Evolutionary conservation across 257 asterid species (phyloP).

Genomic region (Linaria vulgaris): DNA sequence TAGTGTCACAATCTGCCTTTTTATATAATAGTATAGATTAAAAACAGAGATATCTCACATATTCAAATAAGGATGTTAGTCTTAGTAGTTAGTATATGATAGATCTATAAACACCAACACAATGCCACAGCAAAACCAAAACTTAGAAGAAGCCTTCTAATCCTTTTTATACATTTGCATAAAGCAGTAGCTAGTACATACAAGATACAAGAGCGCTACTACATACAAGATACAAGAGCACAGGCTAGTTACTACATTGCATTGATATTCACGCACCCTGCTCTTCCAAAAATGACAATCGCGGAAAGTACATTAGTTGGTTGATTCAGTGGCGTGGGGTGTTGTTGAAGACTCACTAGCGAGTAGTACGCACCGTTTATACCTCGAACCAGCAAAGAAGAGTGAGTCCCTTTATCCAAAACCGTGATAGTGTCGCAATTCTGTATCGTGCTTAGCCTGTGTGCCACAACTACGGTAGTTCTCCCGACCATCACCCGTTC

Average conservation of each 20-base stretch:
- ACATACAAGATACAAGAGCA: too few species aligned
- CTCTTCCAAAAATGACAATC: constrained; percentile 22
- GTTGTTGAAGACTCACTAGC: constrained; percentile 64
- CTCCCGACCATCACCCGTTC: constrained; percentile 82
- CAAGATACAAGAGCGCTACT: too few species aligned
- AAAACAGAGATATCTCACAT: too few species aligned
- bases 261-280: not conserved
- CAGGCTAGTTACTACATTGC: constrained; percentile 2
- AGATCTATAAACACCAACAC: not conserved
- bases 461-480: constrained; percentile 89
- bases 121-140: not conserved
- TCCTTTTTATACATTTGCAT: constrained; percentile 14
- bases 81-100: too few species aligned
- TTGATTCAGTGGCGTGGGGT: constrained; percentile 6
- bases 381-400: constrained; percentile 59
- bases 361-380: constrained; percentile 66
- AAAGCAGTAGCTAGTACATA: constrained; percentile 7
- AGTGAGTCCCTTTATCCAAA: constrained; percentile 72
- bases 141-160: not conserved
- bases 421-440: constrained; percentile 72
- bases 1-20: too few species aligned
- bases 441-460: constrained; percentile 72
- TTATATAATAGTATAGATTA: too few species aligned
- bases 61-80: too few species aligned
- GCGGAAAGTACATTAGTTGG: constrained; percentile 3